A percentile compares a stretch with the other conserved stretches of the same genome.
phyloP scores from a whole-genome alignment of 225 moss, liverwort and hornwort species.

The Antitrichia curtipendula region DNA sequence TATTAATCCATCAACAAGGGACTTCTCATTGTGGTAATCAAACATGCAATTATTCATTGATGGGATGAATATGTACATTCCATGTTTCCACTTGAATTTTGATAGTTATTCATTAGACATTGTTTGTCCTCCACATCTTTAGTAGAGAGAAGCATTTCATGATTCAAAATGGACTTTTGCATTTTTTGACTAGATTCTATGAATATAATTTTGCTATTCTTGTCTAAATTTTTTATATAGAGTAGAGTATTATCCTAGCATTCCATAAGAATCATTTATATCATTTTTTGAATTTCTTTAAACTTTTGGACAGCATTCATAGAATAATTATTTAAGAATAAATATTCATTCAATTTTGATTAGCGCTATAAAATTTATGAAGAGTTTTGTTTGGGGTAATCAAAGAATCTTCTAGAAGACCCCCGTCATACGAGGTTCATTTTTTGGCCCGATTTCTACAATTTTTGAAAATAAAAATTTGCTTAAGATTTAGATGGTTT shows the following conservation, averaged over 20 bases:
- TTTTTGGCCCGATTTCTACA: not conserved
- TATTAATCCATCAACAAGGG: no score
- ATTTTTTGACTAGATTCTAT: no score
- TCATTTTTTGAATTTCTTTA: not conserved
- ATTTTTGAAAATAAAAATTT: not conserved
- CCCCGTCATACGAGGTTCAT: not conserved
- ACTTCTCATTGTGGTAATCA: no score
- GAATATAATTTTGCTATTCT: not conserved
- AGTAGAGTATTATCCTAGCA: not conserved
- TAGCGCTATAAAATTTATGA: not conserved
- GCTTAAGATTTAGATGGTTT: not conserved
- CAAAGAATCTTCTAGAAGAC: not conserved
- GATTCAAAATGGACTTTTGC: no score
- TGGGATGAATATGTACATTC: no score
- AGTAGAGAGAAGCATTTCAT: no score
- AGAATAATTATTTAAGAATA: not conserved
- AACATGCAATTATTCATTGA: no score
- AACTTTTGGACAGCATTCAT: no score
- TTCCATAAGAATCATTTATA: not conserved
- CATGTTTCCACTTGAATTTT: no score
- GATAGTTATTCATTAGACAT: no score
- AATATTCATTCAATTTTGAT: not conserved
- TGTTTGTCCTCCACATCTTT: no score
- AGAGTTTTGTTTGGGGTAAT: rapidly evolving
- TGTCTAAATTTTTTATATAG: not conserved